These are phyloP conservation scores for Pseudomassariella vexata DNA, from an alignment of 2,329 filamentous ascomycete genomes.

Conservation along the genomic window DNA sequence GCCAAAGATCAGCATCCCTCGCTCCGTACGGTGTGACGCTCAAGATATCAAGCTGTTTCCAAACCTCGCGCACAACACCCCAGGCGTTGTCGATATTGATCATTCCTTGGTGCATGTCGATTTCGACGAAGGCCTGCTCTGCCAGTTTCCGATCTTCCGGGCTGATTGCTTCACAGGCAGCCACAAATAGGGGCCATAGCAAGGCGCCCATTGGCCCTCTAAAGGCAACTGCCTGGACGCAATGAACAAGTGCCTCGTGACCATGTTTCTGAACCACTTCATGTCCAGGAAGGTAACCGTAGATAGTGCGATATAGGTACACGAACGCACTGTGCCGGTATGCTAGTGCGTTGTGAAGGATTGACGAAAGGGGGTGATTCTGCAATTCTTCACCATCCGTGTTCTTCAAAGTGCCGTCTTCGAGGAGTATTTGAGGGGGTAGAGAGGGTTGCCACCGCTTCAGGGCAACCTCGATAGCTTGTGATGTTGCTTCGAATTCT, in stretches of 20 bases:
- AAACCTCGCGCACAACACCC: constrained; percentile 56
- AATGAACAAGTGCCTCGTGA: constrained; percentile 45
- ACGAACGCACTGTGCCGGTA: constrained; percentile 55
- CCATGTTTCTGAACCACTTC: constrained; percentile 48
- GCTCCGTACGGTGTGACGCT: constrained; percentile 16
- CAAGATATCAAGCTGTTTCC: constrained; percentile 41
- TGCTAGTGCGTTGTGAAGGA: constrained; percentile 53
- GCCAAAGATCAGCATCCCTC: constrained; percentile 41
- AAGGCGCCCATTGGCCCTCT: constrained; percentile 58
- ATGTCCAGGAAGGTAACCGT: constrained; percentile 40
- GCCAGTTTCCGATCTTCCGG: constrained; percentile 46
- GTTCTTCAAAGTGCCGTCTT: constrained; percentile 15
- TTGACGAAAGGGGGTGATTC: constrained; percentile 43
- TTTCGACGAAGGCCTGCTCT: constrained; percentile 42
- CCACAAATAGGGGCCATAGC: constrained; percentile 60
- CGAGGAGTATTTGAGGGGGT: constrained; percentile 30
- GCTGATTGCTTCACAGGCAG: constrained; percentile 51
- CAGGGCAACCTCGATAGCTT: constrained; percentile 50
- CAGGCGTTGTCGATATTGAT: constrained; percentile 57
- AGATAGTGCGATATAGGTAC: constrained; percentile 51
- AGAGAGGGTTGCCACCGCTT: constrained; percentile 49
- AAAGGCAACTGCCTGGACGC: constrained; percentile 47
- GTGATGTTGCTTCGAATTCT: constrained; percentile 44
- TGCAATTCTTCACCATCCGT: constrained; percentile 14
- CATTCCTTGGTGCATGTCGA: constrained; percentile 57